These are phyloP conservation scores for Grosmannia serpens DNA, from an alignment of 2,329 filamentous ascomycete species.

Conservation along the genomic window DNA sequence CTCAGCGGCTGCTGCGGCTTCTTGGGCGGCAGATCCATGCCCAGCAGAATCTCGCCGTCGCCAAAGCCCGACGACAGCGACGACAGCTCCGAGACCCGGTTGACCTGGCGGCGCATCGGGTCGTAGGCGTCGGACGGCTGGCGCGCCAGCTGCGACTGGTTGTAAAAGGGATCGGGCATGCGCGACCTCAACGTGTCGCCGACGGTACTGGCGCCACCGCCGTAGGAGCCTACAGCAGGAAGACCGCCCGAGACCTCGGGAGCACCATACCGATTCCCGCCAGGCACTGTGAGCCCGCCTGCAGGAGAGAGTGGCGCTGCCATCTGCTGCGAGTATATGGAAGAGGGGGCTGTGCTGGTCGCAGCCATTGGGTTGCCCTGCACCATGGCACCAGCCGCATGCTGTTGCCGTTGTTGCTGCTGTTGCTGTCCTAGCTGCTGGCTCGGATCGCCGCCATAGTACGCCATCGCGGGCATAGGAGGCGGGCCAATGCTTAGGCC, in stretches of 20 bases:
- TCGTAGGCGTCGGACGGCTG: slow-evolving; percentile 25
- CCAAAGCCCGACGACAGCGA: slow-evolving; percentile 55
- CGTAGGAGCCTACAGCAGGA: not conserved
- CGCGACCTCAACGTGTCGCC: slow-evolving; percentile 22
- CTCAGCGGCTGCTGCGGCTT: not conserved
- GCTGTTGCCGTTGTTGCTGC: not conserved
- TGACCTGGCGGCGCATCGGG: slow-evolving; percentile 21
- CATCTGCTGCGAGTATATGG: not conserved
- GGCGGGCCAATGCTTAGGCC: not conserved
- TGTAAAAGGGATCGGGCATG: slow-evolving; percentile 26
- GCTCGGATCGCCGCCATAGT: not conserved
- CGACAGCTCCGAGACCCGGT: slow-evolving; percentile 39
- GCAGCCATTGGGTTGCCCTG: not conserved
- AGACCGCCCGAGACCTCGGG: not conserved
- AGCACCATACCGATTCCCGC: not conserved
- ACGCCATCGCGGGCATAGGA: not conserved
- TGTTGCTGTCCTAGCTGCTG: not conserved
- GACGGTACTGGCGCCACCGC: not conserved
- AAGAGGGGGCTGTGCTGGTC: not conserved
- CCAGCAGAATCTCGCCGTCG: slow-evolving; percentile 40
- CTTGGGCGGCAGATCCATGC: slow-evolving; percentile 18
- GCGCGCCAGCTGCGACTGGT: slow-evolving; percentile 26
- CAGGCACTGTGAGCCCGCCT: not conserved
- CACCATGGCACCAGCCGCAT: not conserved
- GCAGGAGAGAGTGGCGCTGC: not conserved